Evolutionary conservation across 2,329 filamentous ascomycete species (phyloP).

Genomic region (Colletotrichum sp.): DNA sequence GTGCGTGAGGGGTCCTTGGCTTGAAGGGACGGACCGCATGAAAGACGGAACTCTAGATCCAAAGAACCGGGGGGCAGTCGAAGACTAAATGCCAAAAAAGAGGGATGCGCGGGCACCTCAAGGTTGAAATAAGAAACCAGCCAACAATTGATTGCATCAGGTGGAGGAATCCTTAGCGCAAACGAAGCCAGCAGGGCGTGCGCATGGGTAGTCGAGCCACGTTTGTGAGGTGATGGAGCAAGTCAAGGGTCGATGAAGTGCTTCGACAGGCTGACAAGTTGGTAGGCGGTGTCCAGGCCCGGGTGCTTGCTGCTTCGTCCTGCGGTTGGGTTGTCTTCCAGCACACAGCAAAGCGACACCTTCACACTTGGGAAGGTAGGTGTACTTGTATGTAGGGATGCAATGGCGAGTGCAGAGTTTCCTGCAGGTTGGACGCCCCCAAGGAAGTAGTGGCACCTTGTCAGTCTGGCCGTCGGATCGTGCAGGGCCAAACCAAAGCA

Average conservation of each 20-base stretch:
- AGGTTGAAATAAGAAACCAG: background rate
- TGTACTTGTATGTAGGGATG: conserved; percentile 9
- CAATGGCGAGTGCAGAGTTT: background rate
- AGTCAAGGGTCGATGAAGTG: background rate
- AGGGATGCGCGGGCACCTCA: background rate
- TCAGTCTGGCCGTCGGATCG: background rate
- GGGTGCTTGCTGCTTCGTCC: background rate
- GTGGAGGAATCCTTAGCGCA: background rate
- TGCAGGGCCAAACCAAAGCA: background rate
- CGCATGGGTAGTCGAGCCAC: conserved; percentile 6
- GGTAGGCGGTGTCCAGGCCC: background rate
- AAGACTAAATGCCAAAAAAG: background rate
- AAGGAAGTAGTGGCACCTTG: conserved; percentile 9
- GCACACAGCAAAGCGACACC: background rate
- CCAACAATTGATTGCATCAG: background rate
- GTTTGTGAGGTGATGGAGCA: background rate
- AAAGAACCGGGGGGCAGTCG: background rate
- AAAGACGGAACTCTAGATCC: background rate
- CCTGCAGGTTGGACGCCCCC: conserved; percentile 5
- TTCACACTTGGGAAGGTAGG: background rate
- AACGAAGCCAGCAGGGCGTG: background rate
- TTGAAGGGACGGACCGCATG: conserved; percentile 1
- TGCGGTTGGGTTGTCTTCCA: background rate
- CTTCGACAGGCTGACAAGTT: background rate
- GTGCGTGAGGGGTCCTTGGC: background rate